A percentile compares a stretch with the other conserved stretches of the same genome.
Evolutionary conservation across 306 rosid genomes (phyloP).

Genomic region (Glycyrrhiza uralensis): DNA sequence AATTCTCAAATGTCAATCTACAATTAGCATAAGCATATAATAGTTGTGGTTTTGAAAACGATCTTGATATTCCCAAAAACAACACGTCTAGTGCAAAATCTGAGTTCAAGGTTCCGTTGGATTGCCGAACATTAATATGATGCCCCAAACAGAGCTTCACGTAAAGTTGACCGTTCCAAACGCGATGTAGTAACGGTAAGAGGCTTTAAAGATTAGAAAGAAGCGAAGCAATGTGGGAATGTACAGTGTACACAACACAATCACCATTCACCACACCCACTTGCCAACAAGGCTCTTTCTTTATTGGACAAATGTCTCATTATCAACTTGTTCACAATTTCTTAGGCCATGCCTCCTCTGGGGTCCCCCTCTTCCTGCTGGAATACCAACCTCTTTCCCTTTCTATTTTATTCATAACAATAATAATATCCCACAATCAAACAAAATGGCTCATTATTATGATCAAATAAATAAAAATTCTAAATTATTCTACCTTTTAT

Average conservation of each 20-base stretch:
- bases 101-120: slow-evolving; percentile 22
- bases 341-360: slow-evolving; percentile 17
- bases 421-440: background rate
- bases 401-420: background rate
- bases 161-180: slow-evolving; percentile 37
- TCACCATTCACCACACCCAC: slow-evolving; percentile 35
- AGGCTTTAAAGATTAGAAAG: slow-evolving; percentile 10
- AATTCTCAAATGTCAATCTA: too few relatives aligned
- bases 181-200: slow-evolving; percentile 17
- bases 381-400: background rate
- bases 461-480: too few relatives aligned
- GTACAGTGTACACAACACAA: slow-evolving; percentile 31
- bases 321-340: slow-evolving; percentile 38
- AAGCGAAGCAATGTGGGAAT: slow-evolving; percentile 11
- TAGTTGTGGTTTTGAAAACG: slow-evolving; percentile 8
- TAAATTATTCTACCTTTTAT: too few relatives aligned
- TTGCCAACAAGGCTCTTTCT: slow-evolving; percentile 32
- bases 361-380: slow-evolving; percentile 14
- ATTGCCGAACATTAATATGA: too few relatives aligned
- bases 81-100: slow-evolving; percentile 24
- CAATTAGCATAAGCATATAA: background rate
- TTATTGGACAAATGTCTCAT: slow-evolving; percentile 42
- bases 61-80: slow-evolving; percentile 2
- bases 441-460: background rate
- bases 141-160: slow-evolving; percentile 16